Evolutionary conservation across 2,329 filamentous ascomycete genomes (phyloP), one percentile per base, ranked within the genome.

Genomic region (Apiospora koreana): DNA sequence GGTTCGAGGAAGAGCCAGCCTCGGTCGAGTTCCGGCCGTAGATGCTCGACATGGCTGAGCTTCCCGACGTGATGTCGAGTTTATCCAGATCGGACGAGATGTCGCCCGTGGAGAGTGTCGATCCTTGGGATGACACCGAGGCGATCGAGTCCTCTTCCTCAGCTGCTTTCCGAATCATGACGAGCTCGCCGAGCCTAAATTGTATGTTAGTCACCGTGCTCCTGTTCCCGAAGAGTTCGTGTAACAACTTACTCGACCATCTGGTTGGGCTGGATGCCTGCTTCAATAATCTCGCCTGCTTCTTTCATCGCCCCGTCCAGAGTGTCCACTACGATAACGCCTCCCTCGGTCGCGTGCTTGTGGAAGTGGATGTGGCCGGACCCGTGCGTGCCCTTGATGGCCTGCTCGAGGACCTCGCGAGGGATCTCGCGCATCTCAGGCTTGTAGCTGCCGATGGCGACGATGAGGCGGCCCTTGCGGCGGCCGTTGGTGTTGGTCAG

Each of bases 221-320:
- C 21, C 8, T 43, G 12, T 16, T 18, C 41, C 14, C 14, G n/a
- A 2, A 43, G 41, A 7, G 7, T 28, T 25, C 54, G 9, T 3
- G 67, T 23, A 7, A 83, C 87, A 7, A 83, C 87, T 80, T 78
- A 89, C 88, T 98, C 95, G 0, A 97, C 93, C 3, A 98, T 87
- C 75, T 97, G 92, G 64, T 90, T 87, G 0, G 93, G 90, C 28
- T 86, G 85, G 38, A 98, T 83, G 0, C 90, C 91, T 0, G 94
- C 93, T 74, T 94, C 89, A 12, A 97, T 92, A 65, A 98, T 85
- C 83, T 98, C 95, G 0, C 95, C 95, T 0, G 95, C 93, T 78
- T 97, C 94, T 75, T 91, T 91, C 58, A 97, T 79, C 64, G 92
- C 94, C 0, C 93, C 93, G 38, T 94, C 91, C 0, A 97, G 85